Evolutionary conservation across 2,329 filamentous ascomycete species (phyloP), one percentile per base, ranked within the genome.

Genomic region (Corniculantispora saksenae): DNA sequence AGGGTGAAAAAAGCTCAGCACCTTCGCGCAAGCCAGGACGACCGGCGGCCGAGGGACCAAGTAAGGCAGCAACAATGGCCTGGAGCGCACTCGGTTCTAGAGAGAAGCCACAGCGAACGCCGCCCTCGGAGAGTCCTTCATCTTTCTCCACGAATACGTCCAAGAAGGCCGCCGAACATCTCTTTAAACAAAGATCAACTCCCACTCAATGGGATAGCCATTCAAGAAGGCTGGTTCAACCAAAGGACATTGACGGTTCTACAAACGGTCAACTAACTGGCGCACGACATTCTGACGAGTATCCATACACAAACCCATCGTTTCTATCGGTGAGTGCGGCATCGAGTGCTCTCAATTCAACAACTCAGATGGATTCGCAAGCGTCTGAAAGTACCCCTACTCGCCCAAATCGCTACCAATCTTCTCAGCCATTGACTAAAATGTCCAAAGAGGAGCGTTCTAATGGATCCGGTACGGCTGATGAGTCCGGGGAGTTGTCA

Each of bases 31-130:
- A 80, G 58, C 73, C 80, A 38, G 73, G 79, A 12, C 83, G 77
- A 65, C 72, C 77, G 63, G 75, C 76, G 21, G 75, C 76, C 43
- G 86, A 86, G 63, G 83, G 86, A 1, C 83, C 87, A 15, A 89
- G 83, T 74, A 88, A 87, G 72, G 88, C 88, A 48, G 88, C 88
- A 29, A 86, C 85, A 3, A 72, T 90, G 61, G 88, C 88, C 38
- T 91, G 88, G 87, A 81, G 75, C 61, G 78, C 79, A 21, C 73
- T 84, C 17, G 77, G 78, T 15, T 75, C 79, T 5, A 76, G 74
- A 67, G 80, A 83, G 32, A 76, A 75, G 53, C 66, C 71, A 63
- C 50, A 69, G 53, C 74, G 73, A 65, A 66, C 70, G 47, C 57
- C 70, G 35, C 68, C 70, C 27, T 68, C 73, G 17, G 74, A 76